A percentile compares a stretch with the other conserved stretches of the same genome.
Conservation (phyloP, 176 grass and related monocot species). For the Aegilops longissima region DNA sequence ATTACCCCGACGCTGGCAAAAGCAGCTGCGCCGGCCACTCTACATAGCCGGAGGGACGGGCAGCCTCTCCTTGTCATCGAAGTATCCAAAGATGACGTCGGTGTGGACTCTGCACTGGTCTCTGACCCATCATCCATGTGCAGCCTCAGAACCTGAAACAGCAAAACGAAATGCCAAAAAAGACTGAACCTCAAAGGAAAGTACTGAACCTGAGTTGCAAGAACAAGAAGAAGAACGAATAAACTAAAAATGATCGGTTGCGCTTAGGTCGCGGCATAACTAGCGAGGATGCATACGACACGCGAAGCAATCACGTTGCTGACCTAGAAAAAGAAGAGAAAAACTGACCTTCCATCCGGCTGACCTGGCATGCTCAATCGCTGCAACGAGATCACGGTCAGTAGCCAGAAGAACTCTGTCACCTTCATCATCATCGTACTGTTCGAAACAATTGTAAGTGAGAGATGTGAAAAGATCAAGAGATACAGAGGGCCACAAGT, state of each 20-base stretch:
- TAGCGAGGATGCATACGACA: background rate
- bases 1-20: conserved; percentile 39
- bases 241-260: background rate
- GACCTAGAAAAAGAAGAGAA: background rate
- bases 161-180: background rate
- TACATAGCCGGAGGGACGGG: conserved; percentile 22
- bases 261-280: background rate
- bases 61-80: background rate
- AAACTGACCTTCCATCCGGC: conserved; percentile 58
- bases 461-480: background rate
- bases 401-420: conserved; percentile 70
- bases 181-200: background rate
- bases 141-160: conserved; percentile 63
- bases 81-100: background rate
- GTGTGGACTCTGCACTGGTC: background rate
- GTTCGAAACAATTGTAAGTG: background rate
- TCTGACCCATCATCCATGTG: conserved; percentile 48
- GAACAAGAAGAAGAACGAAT: background rate
- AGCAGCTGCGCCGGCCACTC: conserved; percentile 32
- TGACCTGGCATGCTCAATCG: conserved; percentile 67
- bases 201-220: background rate
- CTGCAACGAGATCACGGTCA: conserved; percentile 48
- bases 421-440: conserved; percentile 85
- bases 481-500: background rate
- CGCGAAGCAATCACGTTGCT: no score